Conservation (phyloP, 192 early-diverging fungal genomes). For the Pilaira anomala region DNA sequence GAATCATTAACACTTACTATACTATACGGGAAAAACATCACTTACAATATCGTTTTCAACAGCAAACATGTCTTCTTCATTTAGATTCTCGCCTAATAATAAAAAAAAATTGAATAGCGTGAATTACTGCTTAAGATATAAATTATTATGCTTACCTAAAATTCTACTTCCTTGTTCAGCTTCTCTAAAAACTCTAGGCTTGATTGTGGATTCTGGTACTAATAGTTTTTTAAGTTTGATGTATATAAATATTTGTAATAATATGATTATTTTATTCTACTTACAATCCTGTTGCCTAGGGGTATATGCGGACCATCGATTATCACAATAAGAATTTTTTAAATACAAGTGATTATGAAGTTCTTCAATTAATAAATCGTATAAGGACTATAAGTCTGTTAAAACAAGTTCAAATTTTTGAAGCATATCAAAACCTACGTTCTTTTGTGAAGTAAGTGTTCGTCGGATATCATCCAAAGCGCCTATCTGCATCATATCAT, state of each 20-base stretch:
- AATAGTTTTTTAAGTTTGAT: too few relatives aligned
- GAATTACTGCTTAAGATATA: too few relatives aligned
- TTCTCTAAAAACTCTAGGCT: constrained; percentile 22
- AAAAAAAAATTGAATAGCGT: too few relatives aligned
- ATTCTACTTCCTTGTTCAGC: neutral
- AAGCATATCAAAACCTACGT: constrained; percentile 30
- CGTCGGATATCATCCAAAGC: constrained; percentile 65
- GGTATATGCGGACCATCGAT: constrained; percentile 53
- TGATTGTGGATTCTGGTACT: constrained; percentile 24
- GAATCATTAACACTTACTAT: neutral
- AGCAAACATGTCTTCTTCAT: constrained; percentile 27
- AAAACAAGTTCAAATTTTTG: neutral
- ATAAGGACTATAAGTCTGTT: constrained; percentile 38
- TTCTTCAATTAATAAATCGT: constrained; percentile 68
- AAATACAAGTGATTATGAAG: constrained; percentile 77
- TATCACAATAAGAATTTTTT: constrained; percentile 74
- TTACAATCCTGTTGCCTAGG: constrained; percentile 52
- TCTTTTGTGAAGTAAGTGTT: constrained; percentile 56
- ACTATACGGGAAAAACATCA: neutral
- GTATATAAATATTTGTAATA: neutral
- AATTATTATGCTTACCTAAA: neutral
- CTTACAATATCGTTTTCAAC: constrained; percentile 51
- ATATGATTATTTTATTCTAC: neutral
- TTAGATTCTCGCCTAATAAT: neutral
- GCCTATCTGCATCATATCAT: constrained; percentile 65